phyloP scores from a whole-genome alignment of 1,139 yeast species.

The Meyerozyma guilliermondii region DNA sequence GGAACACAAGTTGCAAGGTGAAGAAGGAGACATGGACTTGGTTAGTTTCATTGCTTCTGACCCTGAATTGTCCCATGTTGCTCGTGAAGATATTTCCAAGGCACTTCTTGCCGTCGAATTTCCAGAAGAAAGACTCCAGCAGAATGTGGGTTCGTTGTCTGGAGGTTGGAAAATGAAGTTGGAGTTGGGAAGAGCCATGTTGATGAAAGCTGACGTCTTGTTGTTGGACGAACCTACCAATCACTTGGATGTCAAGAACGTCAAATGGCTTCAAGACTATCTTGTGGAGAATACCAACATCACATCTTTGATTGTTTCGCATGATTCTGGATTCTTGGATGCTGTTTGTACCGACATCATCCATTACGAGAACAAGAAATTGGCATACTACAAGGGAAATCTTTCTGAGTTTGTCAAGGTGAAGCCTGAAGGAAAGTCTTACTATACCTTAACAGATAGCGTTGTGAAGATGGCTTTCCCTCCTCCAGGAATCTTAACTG shows the following conservation, averaged over 20 bases:
- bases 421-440: slow-evolving; percentile 94
- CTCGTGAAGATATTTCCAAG: slow-evolving; percentile 61
- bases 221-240: slow-evolving; percentile 97
- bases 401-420: slow-evolving; percentile 86
- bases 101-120: slow-evolving; percentile 88
- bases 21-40: slow-evolving; percentile 86
- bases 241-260: slow-evolving; percentile 93
- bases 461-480: slow-evolving; percentile 98
- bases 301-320: slow-evolving; percentile 93
- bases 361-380: slow-evolving; percentile 92
- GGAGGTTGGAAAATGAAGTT: slow-evolving; percentile 99
- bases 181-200: slow-evolving; percentile 96
- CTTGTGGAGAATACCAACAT: slow-evolving; percentile 75
- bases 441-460: slow-evolving; percentile 91
- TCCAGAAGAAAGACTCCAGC: slow-evolving; percentile 81
- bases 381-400: slow-evolving; percentile 95
- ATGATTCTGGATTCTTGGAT: slow-evolving; percentile 95
- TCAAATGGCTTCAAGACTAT: slow-evolving; percentile 90
- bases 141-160: slow-evolving; percentile 88
- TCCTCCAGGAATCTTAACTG: slow-evolving; percentile 93
- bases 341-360: slow-evolving; percentile 94
- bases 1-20: slow-evolving; percentile 94
- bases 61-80: slow-evolving; percentile 64
- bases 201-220: slow-evolving; percentile 94
- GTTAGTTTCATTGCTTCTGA: slow-evolving; percentile 89